Percentiles rank a stretch among this genome's conserved stretches.
Evolutionary conservation across 2,329 filamentous ascomycete species (phyloP).

Genomic region (Arthroderma sp.): DNA sequence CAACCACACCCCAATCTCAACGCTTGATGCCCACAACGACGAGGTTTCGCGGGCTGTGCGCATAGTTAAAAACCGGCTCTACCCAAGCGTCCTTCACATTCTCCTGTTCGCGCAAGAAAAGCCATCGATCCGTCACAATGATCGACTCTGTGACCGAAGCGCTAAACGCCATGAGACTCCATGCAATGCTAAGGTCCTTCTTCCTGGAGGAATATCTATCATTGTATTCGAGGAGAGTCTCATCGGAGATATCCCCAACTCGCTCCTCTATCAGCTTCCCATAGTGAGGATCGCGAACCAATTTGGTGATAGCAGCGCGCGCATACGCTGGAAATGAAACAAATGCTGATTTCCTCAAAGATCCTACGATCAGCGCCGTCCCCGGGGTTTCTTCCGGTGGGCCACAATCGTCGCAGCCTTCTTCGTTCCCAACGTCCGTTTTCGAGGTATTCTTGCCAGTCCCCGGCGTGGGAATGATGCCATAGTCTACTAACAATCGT

Average conservation of each 20-base stretch:
- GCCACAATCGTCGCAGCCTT: not conserved
- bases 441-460: constrained; percentile 13
- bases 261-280: constrained; percentile 50
- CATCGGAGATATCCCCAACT: constrained; percentile 57
- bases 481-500: constrained; percentile 77
- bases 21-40: constrained; percentile 86
- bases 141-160: constrained; percentile 78
- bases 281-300: constrained; percentile 48
- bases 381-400: constrained; percentile 28
- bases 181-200: constrained; percentile 74
- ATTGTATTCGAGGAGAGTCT: constrained; percentile 62
- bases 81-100: constrained; percentile 71
- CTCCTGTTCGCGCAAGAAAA: constrained; percentile 70
- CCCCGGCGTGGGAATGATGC: constrained; percentile 52
- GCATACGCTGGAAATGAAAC: constrained; percentile 62
- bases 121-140: constrained; percentile 82
- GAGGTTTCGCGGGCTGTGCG: constrained; percentile 72
- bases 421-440: constrained; percentile 4
- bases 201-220: constrained; percentile 49
- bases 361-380: constrained; percentile 77
- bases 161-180: constrained; percentile 94
- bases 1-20: constrained; percentile 14
- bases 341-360: constrained; percentile 69
- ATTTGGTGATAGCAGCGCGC: constrained; percentile 64
- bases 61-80: constrained; percentile 83